phyloP scores from a whole-genome alignment of 768 basidiomycete species.

The Pleurotus ostreatus region DNA sequence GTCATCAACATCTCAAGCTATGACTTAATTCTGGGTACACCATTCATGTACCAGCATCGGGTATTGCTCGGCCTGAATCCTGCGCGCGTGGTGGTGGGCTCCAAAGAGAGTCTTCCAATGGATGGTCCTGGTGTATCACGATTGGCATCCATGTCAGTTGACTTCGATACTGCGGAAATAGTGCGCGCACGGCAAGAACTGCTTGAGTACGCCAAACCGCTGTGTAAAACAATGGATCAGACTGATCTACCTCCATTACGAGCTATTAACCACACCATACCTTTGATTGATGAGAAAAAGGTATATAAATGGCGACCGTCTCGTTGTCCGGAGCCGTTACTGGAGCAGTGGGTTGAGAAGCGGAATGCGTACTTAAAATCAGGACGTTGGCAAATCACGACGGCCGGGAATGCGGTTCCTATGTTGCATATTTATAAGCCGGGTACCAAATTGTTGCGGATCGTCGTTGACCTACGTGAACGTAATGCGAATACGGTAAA shows the following conservation, averaged over 20 bases:
- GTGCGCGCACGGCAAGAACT: constrained; percentile 14
- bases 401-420: constrained; percentile 28
- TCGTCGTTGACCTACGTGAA: too few relatives aligned
- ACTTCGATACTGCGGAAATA: constrained; percentile 1
- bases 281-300: constrained; percentile 29
- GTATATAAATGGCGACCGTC: constrained; percentile 29
- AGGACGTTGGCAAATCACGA: constrained; percentile 24
- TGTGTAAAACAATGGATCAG: constrained; percentile 22
- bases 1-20: constrained; percentile 36
- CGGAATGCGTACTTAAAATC: constrained; percentile 22
- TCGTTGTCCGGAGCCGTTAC: constrained; percentile 33
- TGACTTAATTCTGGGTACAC: constrained; percentile 37
- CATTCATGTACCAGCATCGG: constrained; percentile 30
- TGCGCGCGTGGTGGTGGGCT: constrained; percentile 20
- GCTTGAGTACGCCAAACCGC: constrained; percentile 16
- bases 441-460: too few relatives aligned
- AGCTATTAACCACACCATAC: constrained; percentile 38
- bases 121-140: constrained; percentile 4
- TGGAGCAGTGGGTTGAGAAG: constrained; percentile 25
- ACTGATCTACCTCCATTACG: constrained; percentile 31
- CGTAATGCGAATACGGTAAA: too few relatives aligned
- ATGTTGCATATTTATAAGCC: constrained; percentile 17
- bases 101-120: constrained; percentile 14
- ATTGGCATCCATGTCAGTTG: too few relatives aligned
- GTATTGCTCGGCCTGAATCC: constrained; percentile 22